Percentiles rank a stretch among this genome's conserved stretches.
These are phyloP conservation scores for Pascua guehoae DNA, from an alignment of 1,284 basidiomycete genomes.

Conservation along the genomic window DNA sequence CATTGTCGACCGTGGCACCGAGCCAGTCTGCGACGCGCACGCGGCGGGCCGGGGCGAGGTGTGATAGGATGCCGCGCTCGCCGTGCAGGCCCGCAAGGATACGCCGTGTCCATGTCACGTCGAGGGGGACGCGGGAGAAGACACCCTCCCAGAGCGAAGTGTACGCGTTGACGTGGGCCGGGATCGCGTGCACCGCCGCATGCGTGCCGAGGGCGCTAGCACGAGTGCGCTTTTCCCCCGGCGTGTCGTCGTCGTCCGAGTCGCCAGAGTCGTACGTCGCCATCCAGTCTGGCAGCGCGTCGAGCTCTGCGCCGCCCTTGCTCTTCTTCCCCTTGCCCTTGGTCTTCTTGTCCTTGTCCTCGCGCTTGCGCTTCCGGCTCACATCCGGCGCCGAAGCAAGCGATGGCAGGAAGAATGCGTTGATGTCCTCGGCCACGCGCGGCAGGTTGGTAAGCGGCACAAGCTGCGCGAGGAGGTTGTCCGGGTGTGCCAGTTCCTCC, in stretches of 20 bases:
- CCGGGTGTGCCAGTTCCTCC: slow-evolving; percentile 31
- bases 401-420: slow-evolving; percentile 78
- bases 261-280: slow-evolving; percentile 43
- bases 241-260: slow-evolving; percentile 51
- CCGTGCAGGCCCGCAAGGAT: slow-evolving; percentile 41
- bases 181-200: slow-evolving; percentile 32
- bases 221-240: slow-evolving; percentile 28
- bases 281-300: slow-evolving; percentile 48
- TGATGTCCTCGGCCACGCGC: slow-evolving; percentile 67
- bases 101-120: slow-evolving; percentile 36
- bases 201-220: slow-evolving; percentile 32
- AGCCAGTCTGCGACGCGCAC: slow-evolving; percentile 93
- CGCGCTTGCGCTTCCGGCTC: slow-evolving; percentile 46
- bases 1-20: slow-evolving; percentile 77
- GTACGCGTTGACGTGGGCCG: slow-evolving; percentile 32
- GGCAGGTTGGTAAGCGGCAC: slow-evolving; percentile 80
- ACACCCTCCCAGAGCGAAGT: slow-evolving; percentile 39
- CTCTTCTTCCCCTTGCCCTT: slow-evolving; percentile 43
- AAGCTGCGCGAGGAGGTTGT: slow-evolving; percentile 72
- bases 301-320: slow-evolving; percentile 28
- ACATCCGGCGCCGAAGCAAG: slow-evolving; percentile 56
- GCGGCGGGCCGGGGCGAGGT: slow-evolving; percentile 50
- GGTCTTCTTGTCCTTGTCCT: slow-evolving; percentile 39
- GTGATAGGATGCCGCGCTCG: slow-evolving; percentile 42
- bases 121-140: slow-evolving; percentile 21